Base-by-base conservation (phyloP, 345 rosid species). In the Brassica cretica region DNA sequence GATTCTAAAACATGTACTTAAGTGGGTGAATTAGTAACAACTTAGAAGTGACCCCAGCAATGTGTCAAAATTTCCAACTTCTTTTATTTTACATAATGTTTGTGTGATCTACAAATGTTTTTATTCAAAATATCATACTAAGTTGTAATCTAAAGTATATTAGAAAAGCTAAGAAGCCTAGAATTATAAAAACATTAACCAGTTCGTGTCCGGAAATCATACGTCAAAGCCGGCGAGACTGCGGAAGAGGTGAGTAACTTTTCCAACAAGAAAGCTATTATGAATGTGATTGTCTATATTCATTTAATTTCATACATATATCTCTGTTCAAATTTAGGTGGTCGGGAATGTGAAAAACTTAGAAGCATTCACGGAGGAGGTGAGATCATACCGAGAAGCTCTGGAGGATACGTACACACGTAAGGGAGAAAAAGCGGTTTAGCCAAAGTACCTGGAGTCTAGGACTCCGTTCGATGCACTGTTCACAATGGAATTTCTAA, bases 211-310 rank as follows among this genome's bases (percentile, higher is more conserved):
- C 89, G 98, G 8, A 93, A 90, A 80, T 84, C 98, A 67, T 95
- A 95, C 68, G 92, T 93, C 70, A 95, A 83, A 71, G 97, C 98
- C 39, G 97, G 97, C 5, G 94, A 91, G 84, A 91, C 90, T 11
- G 98, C 99, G 0, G 94, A 95, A 84, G 99, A 95, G 96, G 96
- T 94, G 39, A 63, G 81, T 60, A 62, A 16, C 39, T 46, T 44
- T 24, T 49, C 16, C 30, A 0, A 41, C 61, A 77, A 55, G 74
- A 8, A 67, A 73, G 3, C 25, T 33, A 9, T 41, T 15, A 2
- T n/a, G 41, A 24, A 15, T n/a, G 16, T 24, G 29, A n/a, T 3
- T 6, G 49, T 75, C 6, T 39, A 35, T 11, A 4, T 4, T 14
- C 5, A 49, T 59, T 9, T 9, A 21, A 93, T 92, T 30, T 58